Conservation (phyloP, 1,139 yeast genomes). For the Suhomyces atakaporum region DNA sequence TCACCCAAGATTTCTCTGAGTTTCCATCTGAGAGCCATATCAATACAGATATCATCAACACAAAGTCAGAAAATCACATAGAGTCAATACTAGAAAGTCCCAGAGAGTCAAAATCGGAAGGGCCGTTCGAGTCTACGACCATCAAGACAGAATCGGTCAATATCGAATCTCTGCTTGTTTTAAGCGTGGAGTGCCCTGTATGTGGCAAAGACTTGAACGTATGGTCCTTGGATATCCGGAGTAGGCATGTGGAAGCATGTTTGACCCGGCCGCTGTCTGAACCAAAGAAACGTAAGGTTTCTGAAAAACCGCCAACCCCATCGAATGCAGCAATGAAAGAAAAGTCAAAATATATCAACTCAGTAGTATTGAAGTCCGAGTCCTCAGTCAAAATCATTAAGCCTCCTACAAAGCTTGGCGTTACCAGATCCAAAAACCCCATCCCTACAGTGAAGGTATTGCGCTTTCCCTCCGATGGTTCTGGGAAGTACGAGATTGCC, state of each 20-base stretch:
- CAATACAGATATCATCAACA: too few relatives aligned
- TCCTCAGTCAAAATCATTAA: slow-evolving; percentile 18
- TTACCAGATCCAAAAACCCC: slow-evolving; percentile 30
- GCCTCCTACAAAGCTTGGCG: slow-evolving; percentile 24
- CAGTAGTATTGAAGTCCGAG: slow-evolving; percentile 2
- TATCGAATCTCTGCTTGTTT: too few relatives aligned
- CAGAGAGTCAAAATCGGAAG: too few relatives aligned
- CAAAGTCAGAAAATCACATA: too few relatives aligned
- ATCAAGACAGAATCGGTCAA: too few relatives aligned
- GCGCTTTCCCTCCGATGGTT: slow-evolving; percentile 34
- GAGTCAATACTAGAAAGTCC: too few relatives aligned
- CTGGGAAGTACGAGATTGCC: slow-evolving; percentile 38
- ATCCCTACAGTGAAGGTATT: slow-evolving; percentile 60
- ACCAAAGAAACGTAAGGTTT: slow-evolving; percentile 3
- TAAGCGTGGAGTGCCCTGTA: slow-evolving; percentile 45
- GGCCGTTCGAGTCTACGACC: too few relatives aligned
- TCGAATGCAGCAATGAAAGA: slow-evolving; percentile 4
- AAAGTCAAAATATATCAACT: slow-evolving; percentile 19
- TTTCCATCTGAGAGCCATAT: too few relatives aligned
- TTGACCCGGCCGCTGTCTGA: slow-evolving; percentile 17
- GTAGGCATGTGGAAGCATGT: slow-evolving; percentile 63
- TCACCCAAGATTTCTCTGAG: slow-evolving; percentile 5
- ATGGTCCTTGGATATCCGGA: slow-evolving; percentile 43
- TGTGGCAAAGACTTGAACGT: slow-evolving; percentile 41
- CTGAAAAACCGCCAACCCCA: background rate